Percentiles rank a stretch among this genome's conserved stretches.
Conservation (phyloP, 495 filamentous ascomycete species). For the Lasiosphaeria miniovina region DNA sequence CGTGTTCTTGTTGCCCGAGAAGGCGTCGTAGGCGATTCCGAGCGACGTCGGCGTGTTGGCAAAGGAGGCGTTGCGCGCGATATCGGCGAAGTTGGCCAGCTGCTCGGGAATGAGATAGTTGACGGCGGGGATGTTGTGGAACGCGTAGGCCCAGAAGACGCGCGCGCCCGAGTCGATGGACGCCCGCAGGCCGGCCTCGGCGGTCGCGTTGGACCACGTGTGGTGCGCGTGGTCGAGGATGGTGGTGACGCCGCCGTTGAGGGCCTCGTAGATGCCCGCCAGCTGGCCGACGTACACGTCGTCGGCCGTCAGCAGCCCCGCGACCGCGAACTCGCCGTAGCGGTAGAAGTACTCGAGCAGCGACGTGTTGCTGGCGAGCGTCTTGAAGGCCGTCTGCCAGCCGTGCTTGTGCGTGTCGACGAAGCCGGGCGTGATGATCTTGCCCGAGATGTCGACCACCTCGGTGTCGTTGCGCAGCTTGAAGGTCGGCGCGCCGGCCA, state of each 20-base stretch:
- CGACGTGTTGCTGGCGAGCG: conserved; percentile 33
- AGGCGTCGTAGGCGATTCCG: conserved; percentile 40
- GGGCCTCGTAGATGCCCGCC: conserved; percentile 38
- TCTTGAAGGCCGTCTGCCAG: conserved; percentile 49
- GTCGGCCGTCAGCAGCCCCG: conserved; percentile 23
- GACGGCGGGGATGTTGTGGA: conserved; percentile 15
- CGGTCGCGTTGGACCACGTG: conserved; percentile 25
- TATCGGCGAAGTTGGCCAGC: conserved; percentile 30
- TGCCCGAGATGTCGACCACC: conserved; percentile 42
- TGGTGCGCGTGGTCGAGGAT: conserved; percentile 36
- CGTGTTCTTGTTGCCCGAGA: conserved; percentile 16
- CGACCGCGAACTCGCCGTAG: conserved; percentile 22
- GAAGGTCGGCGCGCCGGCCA: background rate
- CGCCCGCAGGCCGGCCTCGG: conserved; percentile 37
- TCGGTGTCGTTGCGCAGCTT: conserved; percentile 18
- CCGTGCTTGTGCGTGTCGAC: conserved; percentile 53
- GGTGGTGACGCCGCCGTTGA: conserved; percentile 37
- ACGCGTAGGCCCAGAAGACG: conserved; percentile 38
- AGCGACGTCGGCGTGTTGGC: conserved; percentile 24
- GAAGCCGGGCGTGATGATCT: conserved; percentile 50
- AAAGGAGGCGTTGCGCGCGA: conserved; percentile 17
- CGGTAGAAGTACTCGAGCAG: conserved; percentile 31
- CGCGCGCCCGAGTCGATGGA: conserved; percentile 40
- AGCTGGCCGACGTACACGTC: conserved; percentile 44
- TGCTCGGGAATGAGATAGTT: conserved; percentile 27